Conservation (phyloP, 139 green algal genomes). For the Closterium sp. region DNA sequence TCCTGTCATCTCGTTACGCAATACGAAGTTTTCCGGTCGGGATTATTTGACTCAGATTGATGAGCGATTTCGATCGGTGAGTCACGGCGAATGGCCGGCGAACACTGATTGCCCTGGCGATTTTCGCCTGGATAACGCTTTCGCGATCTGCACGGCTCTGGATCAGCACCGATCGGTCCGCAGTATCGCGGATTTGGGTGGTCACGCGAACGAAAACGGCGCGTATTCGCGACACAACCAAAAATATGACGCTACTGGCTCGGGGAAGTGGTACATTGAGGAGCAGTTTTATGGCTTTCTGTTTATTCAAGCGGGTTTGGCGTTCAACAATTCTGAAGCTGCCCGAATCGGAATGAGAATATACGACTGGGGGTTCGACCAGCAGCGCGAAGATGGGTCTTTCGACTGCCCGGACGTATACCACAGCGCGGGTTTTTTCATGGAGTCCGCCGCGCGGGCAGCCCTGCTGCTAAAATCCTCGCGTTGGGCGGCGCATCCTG, state of each 20-base stretch:
- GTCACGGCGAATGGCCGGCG: not conserved
- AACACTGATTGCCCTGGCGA: not conserved
- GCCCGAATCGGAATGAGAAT: not conserved
- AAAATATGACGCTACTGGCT: not conserved
- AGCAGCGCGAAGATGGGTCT: not conserved
- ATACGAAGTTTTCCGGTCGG: not conserved
- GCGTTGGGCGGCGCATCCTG: not conserved
- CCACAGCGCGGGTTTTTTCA: slow-evolving; percentile 8
- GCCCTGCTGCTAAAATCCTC: not conserved
- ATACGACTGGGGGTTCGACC: not conserved
- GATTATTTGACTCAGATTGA: not conserved
- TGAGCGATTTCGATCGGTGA: not conserved
- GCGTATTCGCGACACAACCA: slow-evolving; percentile 1
- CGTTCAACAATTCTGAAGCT: not conserved
- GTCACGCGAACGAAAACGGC: slow-evolving; percentile 1
- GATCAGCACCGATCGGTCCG: not conserved
- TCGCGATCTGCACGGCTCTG: not conserved
- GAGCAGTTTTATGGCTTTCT: not conserved
- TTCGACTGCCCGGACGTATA: slow-evolving; percentile 8
- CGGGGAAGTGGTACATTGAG: not conserved
- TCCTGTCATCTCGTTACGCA: not conserved
- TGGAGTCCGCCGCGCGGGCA: not conserved
- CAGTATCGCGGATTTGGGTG: not conserved
- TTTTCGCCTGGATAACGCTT: not conserved
- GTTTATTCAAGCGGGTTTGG: not conserved